phyloP scores from a whole-genome alignment of 2,329 filamentous ascomycete species.

The Anisogramma anomala region DNA sequence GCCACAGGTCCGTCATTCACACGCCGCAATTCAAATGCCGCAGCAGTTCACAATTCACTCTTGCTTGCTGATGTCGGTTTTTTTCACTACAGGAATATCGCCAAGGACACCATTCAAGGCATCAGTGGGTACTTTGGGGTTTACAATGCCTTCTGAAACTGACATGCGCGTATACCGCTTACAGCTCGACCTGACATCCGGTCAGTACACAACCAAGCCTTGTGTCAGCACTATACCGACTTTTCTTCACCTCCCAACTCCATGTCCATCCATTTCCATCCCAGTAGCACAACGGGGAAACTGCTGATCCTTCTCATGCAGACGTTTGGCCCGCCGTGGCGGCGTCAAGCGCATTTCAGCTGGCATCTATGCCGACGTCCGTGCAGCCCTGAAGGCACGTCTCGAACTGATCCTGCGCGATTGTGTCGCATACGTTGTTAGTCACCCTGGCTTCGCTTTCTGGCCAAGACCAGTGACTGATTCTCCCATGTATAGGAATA shows the following conservation, averaged over 20 bases:
- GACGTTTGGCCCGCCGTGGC: slow-evolving; percentile 62
- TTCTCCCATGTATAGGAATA: slow-evolving; percentile 32
- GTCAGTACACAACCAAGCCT: slow-evolving; percentile 5
- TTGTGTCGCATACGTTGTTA: slow-evolving; percentile 31
- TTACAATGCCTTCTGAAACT: background rate
- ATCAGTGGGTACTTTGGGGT: slow-evolving; percentile 34
- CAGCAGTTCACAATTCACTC: background rate
- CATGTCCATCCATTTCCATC: too few species aligned
- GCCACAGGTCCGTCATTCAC: slow-evolving; percentile 19
- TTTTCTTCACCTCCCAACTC: too few species aligned
- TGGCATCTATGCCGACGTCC: slow-evolving; percentile 50
- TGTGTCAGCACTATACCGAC: background rate
- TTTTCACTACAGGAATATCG: slow-evolving; percentile 30
- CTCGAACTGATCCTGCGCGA: slow-evolving; percentile 38
- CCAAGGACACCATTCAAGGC: slow-evolving; percentile 35
- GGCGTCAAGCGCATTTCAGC: slow-evolving; percentile 64
- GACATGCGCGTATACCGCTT: too few species aligned
- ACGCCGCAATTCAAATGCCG: background rate
- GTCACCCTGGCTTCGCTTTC: too few species aligned
- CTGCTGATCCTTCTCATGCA: slow-evolving; percentile 20
- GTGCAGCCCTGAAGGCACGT: slow-evolving; percentile 37
- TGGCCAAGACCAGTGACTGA: too few species aligned
- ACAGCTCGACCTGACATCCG: slow-evolving; percentile 14
- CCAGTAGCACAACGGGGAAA: too few species aligned
- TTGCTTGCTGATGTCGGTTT: background rate